Conservation (phyloP, 257 asterid genomes). For the Eustoma russellianum region DNA sequence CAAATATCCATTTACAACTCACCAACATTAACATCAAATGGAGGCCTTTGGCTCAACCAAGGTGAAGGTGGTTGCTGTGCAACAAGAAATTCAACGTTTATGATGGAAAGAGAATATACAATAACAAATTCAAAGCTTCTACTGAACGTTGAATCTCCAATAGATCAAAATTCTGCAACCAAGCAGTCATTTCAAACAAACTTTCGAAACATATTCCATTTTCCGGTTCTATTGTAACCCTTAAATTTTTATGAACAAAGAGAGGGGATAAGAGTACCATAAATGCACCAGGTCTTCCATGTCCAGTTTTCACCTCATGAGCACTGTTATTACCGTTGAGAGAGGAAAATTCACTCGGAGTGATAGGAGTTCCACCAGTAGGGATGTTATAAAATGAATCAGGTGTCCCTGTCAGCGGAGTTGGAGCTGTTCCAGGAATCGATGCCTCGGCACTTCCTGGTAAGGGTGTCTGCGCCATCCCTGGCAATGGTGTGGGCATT, state of each 20-base stretch:
- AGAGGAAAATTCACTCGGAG: slow-evolving; percentile 61
- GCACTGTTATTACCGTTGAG: slow-evolving; percentile 44
- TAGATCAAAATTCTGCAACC: too few species aligned
- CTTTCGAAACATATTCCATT: too few species aligned
- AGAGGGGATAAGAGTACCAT: slow-evolving; percentile 40
- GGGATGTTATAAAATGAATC: slow-evolving; percentile 67
- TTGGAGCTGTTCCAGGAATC: slow-evolving; percentile 55
- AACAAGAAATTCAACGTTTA: slow-evolving; percentile 13
- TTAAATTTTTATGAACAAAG: neutral
- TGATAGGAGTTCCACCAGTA: slow-evolving; percentile 83
- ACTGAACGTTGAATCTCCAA: neutral
- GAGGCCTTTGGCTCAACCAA: slow-evolving; percentile 80
- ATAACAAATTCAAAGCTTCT: slow-evolving; percentile 4
- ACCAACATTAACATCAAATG: slow-evolving; percentile 94
- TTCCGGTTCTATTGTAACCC: too few species aligned
- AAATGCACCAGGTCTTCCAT: slow-evolving; percentile 66
- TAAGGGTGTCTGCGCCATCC: slow-evolving; percentile 64
- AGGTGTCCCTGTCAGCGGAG: slow-evolving; percentile 63
- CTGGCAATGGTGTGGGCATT: slow-evolving; percentile 75
- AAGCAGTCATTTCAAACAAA: too few species aligned
- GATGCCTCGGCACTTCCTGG: slow-evolving; percentile 76
- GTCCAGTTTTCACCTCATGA: slow-evolving; percentile 42
- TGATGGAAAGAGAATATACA: slow-evolving; percentile 4
- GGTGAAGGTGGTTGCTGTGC: slow-evolving; percentile 85
- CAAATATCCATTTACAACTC: slow-evolving; percentile 21